Evolutionary conservation across 345 rosid species (phyloP).

Genomic region (Murraya paniculata): DNA sequence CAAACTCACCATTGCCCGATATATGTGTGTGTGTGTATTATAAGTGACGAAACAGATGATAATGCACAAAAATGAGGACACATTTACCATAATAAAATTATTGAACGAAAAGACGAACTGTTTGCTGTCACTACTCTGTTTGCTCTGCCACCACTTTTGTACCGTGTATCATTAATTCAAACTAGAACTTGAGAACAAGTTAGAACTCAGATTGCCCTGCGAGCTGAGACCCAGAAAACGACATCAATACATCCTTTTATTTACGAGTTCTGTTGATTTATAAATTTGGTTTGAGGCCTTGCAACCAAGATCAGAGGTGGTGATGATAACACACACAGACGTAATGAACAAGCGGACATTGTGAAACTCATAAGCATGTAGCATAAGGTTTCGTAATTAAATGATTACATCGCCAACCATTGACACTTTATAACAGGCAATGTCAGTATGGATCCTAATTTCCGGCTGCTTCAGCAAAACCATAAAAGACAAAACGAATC

Average conservation of each 20-base stretch:
- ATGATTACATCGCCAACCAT: neutral
- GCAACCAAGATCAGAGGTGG: no score
- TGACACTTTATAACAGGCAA: neutral
- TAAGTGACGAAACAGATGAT: no score
- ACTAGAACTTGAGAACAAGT: neutral
- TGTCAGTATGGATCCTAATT: conserved; percentile 14
- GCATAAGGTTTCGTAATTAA: neutral
- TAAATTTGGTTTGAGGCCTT: neutral
- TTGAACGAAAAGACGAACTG: no score
- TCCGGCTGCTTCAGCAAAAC: conserved; percentile 2
- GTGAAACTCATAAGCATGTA: neutral
- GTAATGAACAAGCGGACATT: no score
- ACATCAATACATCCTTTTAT: neutral
- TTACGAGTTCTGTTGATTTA: neutral
- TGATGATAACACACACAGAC: no score
- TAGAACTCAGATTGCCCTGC: neutral
- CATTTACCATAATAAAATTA: no score
- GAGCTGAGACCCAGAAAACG: neutral
- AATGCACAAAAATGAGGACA: no score
- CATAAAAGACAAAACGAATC: neutral
- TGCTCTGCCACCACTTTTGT: no score
- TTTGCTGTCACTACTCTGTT: no score
- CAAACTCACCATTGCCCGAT: neutral
- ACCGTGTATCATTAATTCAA: no score
- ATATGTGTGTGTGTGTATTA: no score